Conservation (phyloP, 148 eudicot species). For the Arbutus unedo region DNA sequence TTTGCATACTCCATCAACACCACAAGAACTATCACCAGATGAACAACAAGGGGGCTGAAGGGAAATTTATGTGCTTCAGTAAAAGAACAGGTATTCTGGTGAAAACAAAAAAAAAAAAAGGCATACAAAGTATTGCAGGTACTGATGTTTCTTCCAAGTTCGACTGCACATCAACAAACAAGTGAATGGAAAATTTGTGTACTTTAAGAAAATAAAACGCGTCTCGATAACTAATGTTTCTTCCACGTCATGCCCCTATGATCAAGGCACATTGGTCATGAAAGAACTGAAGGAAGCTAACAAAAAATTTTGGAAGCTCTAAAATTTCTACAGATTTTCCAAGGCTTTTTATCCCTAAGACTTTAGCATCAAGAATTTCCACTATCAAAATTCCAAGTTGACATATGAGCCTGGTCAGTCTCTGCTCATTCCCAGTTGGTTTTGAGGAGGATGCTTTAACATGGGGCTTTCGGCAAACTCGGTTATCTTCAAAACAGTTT, state of each 20-base stretch:
- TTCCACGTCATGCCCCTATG: background rate
- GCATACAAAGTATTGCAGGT: background rate
- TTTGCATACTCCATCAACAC: slow-evolving; percentile 60
- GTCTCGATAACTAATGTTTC: background rate
- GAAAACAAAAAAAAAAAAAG: background rate
- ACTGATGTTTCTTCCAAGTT: background rate
- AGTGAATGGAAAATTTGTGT: background rate
- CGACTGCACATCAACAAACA: background rate
- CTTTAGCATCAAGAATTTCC: slow-evolving; percentile 7
- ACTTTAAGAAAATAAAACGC: background rate
- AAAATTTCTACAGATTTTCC: background rate
- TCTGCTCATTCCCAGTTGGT: background rate
- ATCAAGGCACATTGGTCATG: background rate
- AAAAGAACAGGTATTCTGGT: background rate
- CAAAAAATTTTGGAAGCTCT: background rate
- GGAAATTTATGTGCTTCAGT: slow-evolving; percentile 20
- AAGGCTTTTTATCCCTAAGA: background rate
- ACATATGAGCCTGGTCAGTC: background rate
- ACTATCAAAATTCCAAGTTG: background rate
- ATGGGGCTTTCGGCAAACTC: background rate
- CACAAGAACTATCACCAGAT: slow-evolving; percentile 57
- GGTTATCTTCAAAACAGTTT: background rate
- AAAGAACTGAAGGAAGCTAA: background rate
- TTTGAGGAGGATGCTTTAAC: background rate
- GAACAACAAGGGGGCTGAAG: slow-evolving; percentile 96